A percentile compares a stretch with the other conserved stretches of the same genome.
Conservation (phyloP, 257 asterid genomes). For the Solanum bukasovii region DNA sequence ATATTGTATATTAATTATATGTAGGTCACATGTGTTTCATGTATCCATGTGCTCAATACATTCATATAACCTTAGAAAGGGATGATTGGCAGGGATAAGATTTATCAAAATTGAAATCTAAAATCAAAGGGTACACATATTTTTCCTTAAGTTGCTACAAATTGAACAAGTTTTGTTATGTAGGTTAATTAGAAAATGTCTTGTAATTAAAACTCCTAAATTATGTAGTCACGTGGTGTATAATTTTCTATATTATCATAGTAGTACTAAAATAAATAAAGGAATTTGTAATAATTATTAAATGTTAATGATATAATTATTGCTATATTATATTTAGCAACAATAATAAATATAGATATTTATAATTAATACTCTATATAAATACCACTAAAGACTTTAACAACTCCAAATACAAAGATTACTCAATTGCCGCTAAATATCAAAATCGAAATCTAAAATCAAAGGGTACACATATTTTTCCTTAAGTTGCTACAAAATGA, state of each 20-base stretch:
- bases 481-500: not conserved
- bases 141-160: not conserved
- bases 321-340: too few relatives aligned
- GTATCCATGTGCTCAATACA: not conserved
- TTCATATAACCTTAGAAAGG: not conserved
- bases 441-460: not conserved
- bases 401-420: too few relatives aligned
- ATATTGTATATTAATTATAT: not conserved
- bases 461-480: not conserved
- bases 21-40: too few relatives aligned
- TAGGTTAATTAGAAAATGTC: not conserved
- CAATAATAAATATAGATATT: too few relatives aligned
- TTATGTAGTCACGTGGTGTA: not conserved
- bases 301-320: too few relatives aligned
- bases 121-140: not conserved
- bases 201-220: not conserved
- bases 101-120: not conserved
- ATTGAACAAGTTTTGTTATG: not conserved
- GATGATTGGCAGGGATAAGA: not conserved
- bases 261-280: too few relatives aligned
- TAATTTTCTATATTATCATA: not conserved
- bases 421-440: not conserved
- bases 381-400: too few relatives aligned
- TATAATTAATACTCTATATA: too few relatives aligned
- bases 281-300: too few relatives aligned